These are phyloP conservation scores for Aureobasidium sp. DNA, from an alignment of 2,329 filamentous ascomycete genomes.

Conservation along the genomic window DNA sequence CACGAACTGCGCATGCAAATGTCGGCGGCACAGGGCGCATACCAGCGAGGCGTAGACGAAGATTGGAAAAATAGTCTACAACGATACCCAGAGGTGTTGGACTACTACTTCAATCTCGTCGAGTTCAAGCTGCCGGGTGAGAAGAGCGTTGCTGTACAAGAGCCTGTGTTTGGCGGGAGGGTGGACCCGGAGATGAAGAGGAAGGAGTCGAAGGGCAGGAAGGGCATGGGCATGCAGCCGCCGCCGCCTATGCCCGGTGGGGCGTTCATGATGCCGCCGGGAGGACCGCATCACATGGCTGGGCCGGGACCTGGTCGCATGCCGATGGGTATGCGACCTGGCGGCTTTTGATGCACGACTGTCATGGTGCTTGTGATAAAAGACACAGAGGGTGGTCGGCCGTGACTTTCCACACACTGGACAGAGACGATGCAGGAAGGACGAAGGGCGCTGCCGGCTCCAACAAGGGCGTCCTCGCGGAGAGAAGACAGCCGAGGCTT, in stretches of 20 bases:
- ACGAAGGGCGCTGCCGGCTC: not conserved
- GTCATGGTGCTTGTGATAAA: not conserved
- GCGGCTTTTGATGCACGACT: not conserved
- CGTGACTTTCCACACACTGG: not conserved
- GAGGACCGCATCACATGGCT: not conserved
- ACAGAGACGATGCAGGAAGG: too few relatives aligned
- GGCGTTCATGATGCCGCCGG: not conserved
- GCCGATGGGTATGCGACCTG: not conserved
- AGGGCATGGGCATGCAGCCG: not conserved
- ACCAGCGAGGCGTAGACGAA: slow-evolving; percentile 67
- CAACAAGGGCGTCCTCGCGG: not conserved
- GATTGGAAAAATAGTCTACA: slow-evolving; percentile 70
- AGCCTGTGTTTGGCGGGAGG: not conserved
- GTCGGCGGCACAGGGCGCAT: slow-evolving; percentile 46
- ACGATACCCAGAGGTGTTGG: slow-evolving; percentile 70
- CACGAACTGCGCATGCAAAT: slow-evolving; percentile 30
- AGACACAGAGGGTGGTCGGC: not conserved
- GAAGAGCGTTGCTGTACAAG: slow-evolving; percentile 20
- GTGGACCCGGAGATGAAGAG: not conserved
- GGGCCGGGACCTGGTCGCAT: not conserved
- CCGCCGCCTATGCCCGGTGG: not conserved
- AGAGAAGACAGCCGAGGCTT: slow-evolving; percentile 1
- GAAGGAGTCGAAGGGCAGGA: not conserved
- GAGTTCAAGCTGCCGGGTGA: slow-evolving; percentile 57
- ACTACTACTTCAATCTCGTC: slow-evolving; percentile 69